Base-by-base conservation (phyloP, 495 filamentous ascomycete species). In the Arthonia radiata region DNA sequence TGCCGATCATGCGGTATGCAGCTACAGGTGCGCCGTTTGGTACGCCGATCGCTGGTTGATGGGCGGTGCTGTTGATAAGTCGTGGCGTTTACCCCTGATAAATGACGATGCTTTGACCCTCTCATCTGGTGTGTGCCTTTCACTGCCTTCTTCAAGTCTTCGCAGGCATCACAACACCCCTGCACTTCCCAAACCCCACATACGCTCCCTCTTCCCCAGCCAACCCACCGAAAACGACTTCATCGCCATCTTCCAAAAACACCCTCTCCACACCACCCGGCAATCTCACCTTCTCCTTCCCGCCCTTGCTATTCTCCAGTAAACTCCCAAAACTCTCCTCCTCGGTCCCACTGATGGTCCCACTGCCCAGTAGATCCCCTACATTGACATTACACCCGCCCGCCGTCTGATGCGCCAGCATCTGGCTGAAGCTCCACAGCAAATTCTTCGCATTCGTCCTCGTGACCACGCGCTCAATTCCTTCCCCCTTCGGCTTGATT, bases 401-500 rank as follows among this genome's bases (percentile, higher is more conserved):
- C 24, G 83, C 58, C 4, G 75, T 71, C 43, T 94, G 83, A 42
- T 94, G 83, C 0, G 83, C 70, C 19, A 94, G 55, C 79, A 94
- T 90, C 50, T 94, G 83, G 9, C 76, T 64, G 50, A 90, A 94
- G 0, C 78, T 90, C 58, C 67, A 94, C 13, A 94, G 60, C 15
- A 93, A 61, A 44, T 91, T 64, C 31, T 50, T 57, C 6, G 66
- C 61, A 30, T 57, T 75, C 23, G 67, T 75, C 15, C 48, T 52
- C 13, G 5, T 22, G 4, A 30, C 4, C 4, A 18, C 4, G 23
- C 18, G n/a, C n/a, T 2, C 17, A 2, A 30, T 11, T 12, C 26
- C 1, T 17, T 24, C 16, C 8, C 6, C 48, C 52, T 53, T 44
- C 59, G 66, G 73, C 28, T 57, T 74, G 26, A 91, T 41, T 30